Percentiles rank a stretch among this genome's conserved stretches.
phyloP scores from a whole-genome alignment of 768 basidiomycete genomes.

The Hemileccinum impolitum region DNA sequence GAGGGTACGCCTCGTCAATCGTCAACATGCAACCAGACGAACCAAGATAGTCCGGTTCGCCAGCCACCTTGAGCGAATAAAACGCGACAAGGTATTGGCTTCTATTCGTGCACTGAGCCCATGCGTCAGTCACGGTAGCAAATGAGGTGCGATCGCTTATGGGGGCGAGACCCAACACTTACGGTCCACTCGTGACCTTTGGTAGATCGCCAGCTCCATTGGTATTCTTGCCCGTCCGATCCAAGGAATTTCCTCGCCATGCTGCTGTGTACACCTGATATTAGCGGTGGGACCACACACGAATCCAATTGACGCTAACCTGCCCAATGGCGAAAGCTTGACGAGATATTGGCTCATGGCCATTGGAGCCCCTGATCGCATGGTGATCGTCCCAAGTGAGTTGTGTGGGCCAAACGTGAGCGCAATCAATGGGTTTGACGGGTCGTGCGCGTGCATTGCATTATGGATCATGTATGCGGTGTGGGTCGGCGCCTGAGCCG shows the following conservation, averaged over 20 bases:
- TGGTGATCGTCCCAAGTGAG: slow-evolving; percentile 50
- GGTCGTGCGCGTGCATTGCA: slow-evolving; percentile 21
- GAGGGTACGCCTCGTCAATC: slow-evolving; percentile 56
- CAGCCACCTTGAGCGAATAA: slow-evolving; percentile 54
- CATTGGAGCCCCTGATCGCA: slow-evolving; percentile 35
- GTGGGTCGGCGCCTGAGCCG: slow-evolving; percentile 38
- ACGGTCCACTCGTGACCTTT: slow-evolving; percentile 65
- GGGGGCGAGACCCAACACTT: slow-evolving; percentile 21
- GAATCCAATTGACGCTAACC: slow-evolving; percentile 33
- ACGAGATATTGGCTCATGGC: slow-evolving; percentile 54
- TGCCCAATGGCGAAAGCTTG: slow-evolving; percentile 37
- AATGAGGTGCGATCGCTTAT: neutral
- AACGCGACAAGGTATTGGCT: slow-evolving; percentile 53
- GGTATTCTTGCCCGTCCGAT: slow-evolving; percentile 59
- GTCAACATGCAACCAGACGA: slow-evolving; percentile 64
- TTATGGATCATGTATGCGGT: slow-evolving; percentile 55
- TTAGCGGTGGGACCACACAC: slow-evolving; percentile 3
- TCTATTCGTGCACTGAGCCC: slow-evolving; percentile 50
- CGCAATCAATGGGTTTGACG: slow-evolving; percentile 40
- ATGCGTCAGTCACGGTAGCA: slow-evolving; percentile 1
- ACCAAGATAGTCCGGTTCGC: slow-evolving; percentile 49
- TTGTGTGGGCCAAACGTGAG: slow-evolving; percentile 51
- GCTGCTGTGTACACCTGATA: slow-evolving; percentile 31
- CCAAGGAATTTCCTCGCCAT: slow-evolving; percentile 51
- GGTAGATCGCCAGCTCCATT: slow-evolving; percentile 50